Evolutionary conservation across 2,329 filamentous ascomycete species (phyloP).

Genomic region (Fusarium burgessii): DNA sequence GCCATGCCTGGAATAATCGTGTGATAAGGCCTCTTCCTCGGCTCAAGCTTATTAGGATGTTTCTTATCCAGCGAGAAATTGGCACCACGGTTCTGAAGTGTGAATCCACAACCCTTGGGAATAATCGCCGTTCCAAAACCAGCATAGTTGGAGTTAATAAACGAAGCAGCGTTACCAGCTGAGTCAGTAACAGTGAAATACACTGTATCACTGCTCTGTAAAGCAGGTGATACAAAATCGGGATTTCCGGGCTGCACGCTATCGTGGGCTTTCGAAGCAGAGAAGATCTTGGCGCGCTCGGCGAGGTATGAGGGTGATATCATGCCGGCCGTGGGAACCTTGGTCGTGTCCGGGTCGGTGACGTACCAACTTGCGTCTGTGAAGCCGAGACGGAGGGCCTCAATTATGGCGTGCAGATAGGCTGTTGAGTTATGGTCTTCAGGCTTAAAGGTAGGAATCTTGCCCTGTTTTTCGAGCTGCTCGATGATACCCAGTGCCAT

Average conservation of each 20-base stretch:
- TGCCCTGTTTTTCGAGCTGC: constrained; percentile 80
- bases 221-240: constrained; percentile 72
- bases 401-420: constrained; percentile 88
- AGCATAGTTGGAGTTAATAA: constrained; percentile 95
- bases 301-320: constrained; percentile 81
- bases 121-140: constrained; percentile 91
- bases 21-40: constrained; percentile 92
- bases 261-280: constrained; percentile 68
- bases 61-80: constrained; percentile 80
- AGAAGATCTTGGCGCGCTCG: constrained; percentile 71
- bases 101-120: constrained; percentile 88
- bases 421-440: constrained; percentile 84
- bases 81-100: constrained; percentile 90
- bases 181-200: constrained; percentile 90
- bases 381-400: constrained; percentile 89
- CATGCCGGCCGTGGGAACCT: constrained; percentile 77
- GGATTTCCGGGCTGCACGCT: constrained; percentile 73
- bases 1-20: constrained; percentile 96
- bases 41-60: constrained; percentile 85
- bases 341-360: constrained; percentile 79
- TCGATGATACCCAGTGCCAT: constrained; percentile 95
- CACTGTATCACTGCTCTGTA: constrained; percentile 90
- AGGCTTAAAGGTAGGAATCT: constrained; percentile 76
- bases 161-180: constrained; percentile 89
- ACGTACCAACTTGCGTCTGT: constrained; percentile 92